Base-by-base conservation (phyloP, 257 asterid species). In the Orobanche coerulescens region DNA sequence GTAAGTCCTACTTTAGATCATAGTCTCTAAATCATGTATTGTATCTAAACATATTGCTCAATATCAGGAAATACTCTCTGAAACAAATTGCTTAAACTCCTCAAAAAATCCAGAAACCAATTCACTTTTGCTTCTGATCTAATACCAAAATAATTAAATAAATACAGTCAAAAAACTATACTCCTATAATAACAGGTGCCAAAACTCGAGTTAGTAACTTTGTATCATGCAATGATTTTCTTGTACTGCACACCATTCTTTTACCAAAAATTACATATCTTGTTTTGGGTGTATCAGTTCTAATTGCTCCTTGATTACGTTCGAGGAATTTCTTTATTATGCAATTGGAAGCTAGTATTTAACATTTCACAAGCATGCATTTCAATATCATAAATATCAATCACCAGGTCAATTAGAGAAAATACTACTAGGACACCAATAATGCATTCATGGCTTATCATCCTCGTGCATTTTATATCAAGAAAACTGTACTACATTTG, bases 181-280 rank as follows among this genome's bases (percentile, higher is more conserved):
- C 4, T 28, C n/a, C n/a, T 50, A 20, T 16, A 66, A 14, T 57
- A 52, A 47, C 25, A 57, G 28, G 59, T 66, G 36, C 36, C 14
- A 37, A 4, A 58, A 34, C n/a, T 8, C 26, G 46, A 68, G 59
- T 37, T 60, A 19, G 51, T 28, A 48, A 30, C 18, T 11, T 40
- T 28, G 18, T 23, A 30, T 9, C 26, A 6, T 37, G 12, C 4
- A 16, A 54, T 51, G 57, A 51, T 14, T 53, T 37, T 30, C 6
- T 37, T 37, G 44, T 37, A 12, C 44, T 37, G 14, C 44, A 37
- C 14, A 37, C 44, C 44, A 37, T 37, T 37, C 11, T 10, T 0
- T 1, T 37, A 12, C 44, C 15, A 14, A 58, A 4, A 67, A 55
- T 13, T 18, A 14, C 43, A 57, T 16, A 48, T 11, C 30, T 50